A percentile compares a stretch with the other conserved stretches of the same genome.
Conservation (phyloP, 805 yeast species). For the Wickerhamiella qilinensis region DNA sequence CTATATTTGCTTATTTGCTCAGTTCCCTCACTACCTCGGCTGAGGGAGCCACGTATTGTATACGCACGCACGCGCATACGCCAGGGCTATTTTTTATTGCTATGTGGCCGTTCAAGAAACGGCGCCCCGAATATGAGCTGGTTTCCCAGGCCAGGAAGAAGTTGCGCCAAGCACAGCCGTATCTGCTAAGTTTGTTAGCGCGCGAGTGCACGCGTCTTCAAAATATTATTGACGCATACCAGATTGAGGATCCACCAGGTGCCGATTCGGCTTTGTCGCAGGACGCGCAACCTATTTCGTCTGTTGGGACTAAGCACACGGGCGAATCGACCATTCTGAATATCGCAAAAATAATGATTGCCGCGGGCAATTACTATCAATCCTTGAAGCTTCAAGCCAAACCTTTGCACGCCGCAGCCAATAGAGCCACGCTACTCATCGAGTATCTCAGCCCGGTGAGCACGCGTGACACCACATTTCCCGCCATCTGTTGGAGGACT, state of each 20-base stretch:
- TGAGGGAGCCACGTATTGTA: no score
- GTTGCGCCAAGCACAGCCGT: background rate
- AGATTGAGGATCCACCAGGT: no score
- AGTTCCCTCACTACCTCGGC: no score
- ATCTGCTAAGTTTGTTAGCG: background rate
- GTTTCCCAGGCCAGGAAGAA: background rate
- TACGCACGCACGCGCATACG: no score
- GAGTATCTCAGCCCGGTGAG: slow-evolving; percentile 2
- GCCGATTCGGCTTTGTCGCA: no score
- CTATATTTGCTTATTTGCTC: no score
- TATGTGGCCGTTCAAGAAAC: background rate
- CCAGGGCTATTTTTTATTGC: no score
- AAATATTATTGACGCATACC: no score
- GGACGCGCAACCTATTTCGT: no score
- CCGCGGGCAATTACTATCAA: slow-evolving; percentile 2
- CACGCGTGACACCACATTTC: background rate
- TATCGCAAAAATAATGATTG: slow-evolving; percentile 1
- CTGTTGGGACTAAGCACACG: no score
- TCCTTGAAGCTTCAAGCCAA: background rate
- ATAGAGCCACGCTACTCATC: background rate
- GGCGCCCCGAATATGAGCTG: background rate
- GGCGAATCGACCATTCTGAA: no score
- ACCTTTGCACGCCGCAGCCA: background rate
- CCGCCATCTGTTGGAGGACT: background rate
- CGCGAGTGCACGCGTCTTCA: background rate